Conservation (phyloP, 768 basidiomycete genomes). For the Coprinellus aureogranulatus region DNA sequence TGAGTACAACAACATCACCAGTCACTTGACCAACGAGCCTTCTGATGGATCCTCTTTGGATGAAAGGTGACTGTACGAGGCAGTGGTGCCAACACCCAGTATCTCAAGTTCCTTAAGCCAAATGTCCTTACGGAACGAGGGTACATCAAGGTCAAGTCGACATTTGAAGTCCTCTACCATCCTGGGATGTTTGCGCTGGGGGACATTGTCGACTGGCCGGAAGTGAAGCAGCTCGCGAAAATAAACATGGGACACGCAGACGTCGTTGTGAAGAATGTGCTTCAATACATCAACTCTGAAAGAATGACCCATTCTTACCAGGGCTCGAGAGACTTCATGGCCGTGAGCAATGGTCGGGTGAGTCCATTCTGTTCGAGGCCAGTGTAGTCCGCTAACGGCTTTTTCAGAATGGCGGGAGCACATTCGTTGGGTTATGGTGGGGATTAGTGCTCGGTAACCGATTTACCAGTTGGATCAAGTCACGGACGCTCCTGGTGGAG, state of each 20-base stretch:
- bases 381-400: neutral
- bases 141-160: constrained; percentile 46
- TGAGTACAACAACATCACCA: constrained; percentile 6
- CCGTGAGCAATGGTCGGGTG: constrained; percentile 24
- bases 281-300: constrained; percentile 27
- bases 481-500: constrained; percentile 30
- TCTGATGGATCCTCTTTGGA: neutral
- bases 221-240: constrained; percentile 56
- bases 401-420: constrained; percentile 19
- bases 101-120: constrained; percentile 31
- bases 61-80: constrained; percentile 32
- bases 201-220: constrained; percentile 52
- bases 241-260: constrained; percentile 35
- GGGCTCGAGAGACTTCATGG: constrained; percentile 21
- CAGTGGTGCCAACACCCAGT: constrained; percentile 45
- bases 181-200: constrained; percentile 55
- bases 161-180: constrained; percentile 48
- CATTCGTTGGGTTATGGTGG: constrained; percentile 36
- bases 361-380: neutral
- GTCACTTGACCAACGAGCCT: neutral
- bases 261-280: constrained; percentile 47
- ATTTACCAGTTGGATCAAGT: constrained; percentile 41
- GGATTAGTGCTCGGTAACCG: constrained; percentile 47
- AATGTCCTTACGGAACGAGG: constrained; percentile 31
- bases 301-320: constrained; percentile 27